A percentile compares a stretch with the other conserved stretches of the same genome.
These are phyloP conservation scores for Phytophthora meadii DNA, from an alignment of 352 stramenopile genomes.

Conservation along the genomic window DNA sequence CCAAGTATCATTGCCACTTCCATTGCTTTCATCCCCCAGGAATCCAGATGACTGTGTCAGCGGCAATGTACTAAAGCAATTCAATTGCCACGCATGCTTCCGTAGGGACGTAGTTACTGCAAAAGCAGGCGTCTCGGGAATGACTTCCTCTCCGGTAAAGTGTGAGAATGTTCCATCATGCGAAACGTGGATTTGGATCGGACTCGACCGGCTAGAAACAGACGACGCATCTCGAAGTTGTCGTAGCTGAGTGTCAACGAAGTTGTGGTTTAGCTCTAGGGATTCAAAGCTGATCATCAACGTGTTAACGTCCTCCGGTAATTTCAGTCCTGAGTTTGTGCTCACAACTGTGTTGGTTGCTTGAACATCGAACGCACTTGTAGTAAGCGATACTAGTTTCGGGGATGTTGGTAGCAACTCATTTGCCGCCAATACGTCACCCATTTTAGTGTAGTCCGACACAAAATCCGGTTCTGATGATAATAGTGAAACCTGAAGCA, in stretches of 20 bases:
- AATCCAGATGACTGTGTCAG: slow-evolving; percentile 6
- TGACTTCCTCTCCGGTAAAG: not conserved
- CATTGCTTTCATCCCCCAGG: not conserved
- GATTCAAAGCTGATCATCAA: slow-evolving; percentile 58
- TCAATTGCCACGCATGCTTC: slow-evolving; percentile 49
- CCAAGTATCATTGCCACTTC: not conserved
- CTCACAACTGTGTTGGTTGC: not conserved
- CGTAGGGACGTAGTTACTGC: slow-evolving; percentile 56
- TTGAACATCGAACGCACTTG: not conserved
- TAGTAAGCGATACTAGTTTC: too few species aligned
- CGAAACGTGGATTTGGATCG: slow-evolving; percentile 53
- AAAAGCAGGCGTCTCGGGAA: slow-evolving; percentile 30
- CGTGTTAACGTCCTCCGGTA: slow-evolving; percentile 1
- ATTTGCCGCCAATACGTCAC: too few species aligned
- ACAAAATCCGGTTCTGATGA: too few species aligned
- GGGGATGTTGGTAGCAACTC: too few species aligned
- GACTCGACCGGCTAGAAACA: slow-evolving; percentile 56
- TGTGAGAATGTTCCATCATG: slow-evolving; percentile 40
- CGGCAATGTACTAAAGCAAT: slow-evolving; percentile 45
- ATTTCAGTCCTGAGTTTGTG: not conserved
- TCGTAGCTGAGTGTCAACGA: slow-evolving; percentile 46
- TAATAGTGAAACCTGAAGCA: too few species aligned
- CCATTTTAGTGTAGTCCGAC: too few species aligned
- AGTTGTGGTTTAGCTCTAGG: slow-evolving; percentile 45
- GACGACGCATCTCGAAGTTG: slow-evolving; percentile 57